Evolutionary conservation across 1,284 basidiomycete genomes (phyloP).

Genomic region (Puccinia horiana): DNA sequence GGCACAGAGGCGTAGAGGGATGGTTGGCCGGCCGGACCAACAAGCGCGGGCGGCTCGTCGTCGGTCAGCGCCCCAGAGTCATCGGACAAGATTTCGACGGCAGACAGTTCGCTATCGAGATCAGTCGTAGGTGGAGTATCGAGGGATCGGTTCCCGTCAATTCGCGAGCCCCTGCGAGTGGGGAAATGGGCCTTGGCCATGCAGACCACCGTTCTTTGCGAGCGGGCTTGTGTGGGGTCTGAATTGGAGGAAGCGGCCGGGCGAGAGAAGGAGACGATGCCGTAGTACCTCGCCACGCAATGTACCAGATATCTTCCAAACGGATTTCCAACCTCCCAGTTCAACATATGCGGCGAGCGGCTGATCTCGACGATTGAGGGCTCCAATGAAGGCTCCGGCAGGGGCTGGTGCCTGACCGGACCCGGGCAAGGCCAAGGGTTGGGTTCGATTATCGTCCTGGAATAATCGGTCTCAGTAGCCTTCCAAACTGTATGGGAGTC

Average conservation of each 20-base stretch:
- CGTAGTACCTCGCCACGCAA: constrained; percentile 51
- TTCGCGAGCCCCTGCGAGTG: not conserved
- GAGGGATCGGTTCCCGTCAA: constrained; percentile 25
- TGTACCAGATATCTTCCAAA: constrained; percentile 51
- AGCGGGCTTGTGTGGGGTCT: not conserved
- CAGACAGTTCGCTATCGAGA: constrained; percentile 33
- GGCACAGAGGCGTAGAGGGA: not conserved
- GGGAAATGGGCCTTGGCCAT: constrained; percentile 46
- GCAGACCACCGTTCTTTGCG: constrained; percentile 3
- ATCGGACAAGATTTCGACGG: constrained; percentile 11
- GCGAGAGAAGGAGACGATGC: constrained; percentile 51
- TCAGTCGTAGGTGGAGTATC: constrained; percentile 45
- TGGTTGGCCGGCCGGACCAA: not conserved
- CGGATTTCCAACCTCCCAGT: constrained; percentile 50
- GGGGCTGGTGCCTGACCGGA: constrained; percentile 4
- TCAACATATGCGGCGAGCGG: constrained; percentile 50
- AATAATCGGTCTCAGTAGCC: not conserved
- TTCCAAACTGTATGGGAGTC: constrained; percentile 14
- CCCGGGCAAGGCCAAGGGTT: not conserved
- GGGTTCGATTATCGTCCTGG: not conserved
- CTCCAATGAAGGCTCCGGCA: not conserved
- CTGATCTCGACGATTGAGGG: constrained; percentile 49
- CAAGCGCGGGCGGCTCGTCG: constrained; percentile 11
- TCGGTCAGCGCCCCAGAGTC: constrained; percentile 9
- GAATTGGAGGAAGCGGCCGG: not conserved